A percentile compares a stretch with the other conserved stretches of the same genome.
Conservation (phyloP, 2,329 filamentous ascomycete genomes). For the Penicillium sp. region DNA sequence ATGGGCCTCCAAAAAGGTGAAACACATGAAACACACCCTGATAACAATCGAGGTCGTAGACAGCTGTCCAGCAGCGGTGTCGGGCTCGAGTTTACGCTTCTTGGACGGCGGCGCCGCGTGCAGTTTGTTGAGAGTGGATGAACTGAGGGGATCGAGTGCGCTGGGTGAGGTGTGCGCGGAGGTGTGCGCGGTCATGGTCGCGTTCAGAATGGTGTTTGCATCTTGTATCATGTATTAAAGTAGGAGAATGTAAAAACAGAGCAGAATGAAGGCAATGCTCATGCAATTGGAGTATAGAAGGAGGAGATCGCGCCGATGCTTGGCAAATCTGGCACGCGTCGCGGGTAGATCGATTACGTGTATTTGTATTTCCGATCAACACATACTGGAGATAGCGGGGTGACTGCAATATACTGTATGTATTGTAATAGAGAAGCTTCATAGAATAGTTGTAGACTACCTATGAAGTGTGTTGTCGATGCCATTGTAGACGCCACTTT, state of each 20-base stretch:
- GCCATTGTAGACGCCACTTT: too few species aligned
- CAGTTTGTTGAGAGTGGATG: constrained; percentile 31
- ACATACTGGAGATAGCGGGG: too few species aligned
- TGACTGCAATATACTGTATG: too few species aligned
- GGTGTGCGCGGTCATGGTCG: constrained; percentile 37
- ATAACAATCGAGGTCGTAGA: constrained; percentile 29
- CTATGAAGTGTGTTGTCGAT: too few species aligned
- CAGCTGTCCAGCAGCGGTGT: constrained; percentile 14
- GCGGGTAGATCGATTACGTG: background rate
- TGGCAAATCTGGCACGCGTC: constrained; percentile 25
- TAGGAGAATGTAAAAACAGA: background rate
- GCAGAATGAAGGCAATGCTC: constrained; percentile 1
- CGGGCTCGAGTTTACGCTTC: constrained; percentile 32
- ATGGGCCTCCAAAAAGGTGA: background rate
- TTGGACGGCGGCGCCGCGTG: constrained; percentile 26
- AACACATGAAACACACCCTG: constrained; percentile 25
- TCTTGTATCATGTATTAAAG: constrained; percentile 10
- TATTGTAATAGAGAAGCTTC: too few species aligned
- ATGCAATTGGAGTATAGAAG: constrained; percentile 10
- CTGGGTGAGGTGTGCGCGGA: constrained; percentile 28
- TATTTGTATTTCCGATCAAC: too few species aligned
- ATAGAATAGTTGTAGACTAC: too few species aligned
- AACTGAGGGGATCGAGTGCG: constrained; percentile 33
- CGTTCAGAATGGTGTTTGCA: constrained; percentile 23
- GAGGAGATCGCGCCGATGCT: constrained; percentile 14